Evolutionary conservation across 2,329 filamentous ascomycete species (phyloP), one percentile per base, ranked within the genome.

Genomic region (Chaetomiaceae sp.): DNA sequence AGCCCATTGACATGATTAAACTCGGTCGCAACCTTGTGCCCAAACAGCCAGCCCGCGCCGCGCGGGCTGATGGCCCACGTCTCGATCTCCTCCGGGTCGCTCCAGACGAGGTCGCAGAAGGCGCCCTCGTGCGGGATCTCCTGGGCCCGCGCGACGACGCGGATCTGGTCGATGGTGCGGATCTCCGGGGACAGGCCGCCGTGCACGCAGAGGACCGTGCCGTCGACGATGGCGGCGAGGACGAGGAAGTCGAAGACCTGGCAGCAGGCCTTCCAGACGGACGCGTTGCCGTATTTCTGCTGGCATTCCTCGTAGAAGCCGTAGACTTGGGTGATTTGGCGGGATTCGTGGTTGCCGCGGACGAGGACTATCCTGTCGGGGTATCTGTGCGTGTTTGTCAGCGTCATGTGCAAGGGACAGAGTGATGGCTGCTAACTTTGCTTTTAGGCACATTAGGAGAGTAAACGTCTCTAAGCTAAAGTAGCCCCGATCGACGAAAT

Each of bases 201-300:
- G 71, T 99, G 94, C 29, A 99, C 94, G 69, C 94, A 99, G 66
- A 99, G 95, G 57, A 99, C 95, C 68, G 96, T 91, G 65, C 96
- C 89, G 67, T 99, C 95, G 64, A 99, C 96, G 61, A 99, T 95
- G 58, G 96, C 95, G 52, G 90, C 94, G 20, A 99, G 80, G 2
- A 95, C 96, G 27, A 99, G 82, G 71, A 96, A 99, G 71, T 99
- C 94, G 70, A 99, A 99, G 74, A 99, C 96, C 69, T 99, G 94
- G 59, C 94, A 99, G 71, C 96, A 99, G 55, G 96, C 94, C 72
- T 99, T 95, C 94, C 94, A 99, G n/a, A 99, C 94, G 45, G 95
- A 96, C 12, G 94, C 91, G 67, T 96, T 97, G 66, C 94, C 94
- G 69, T 99, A 99, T 72, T 99, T 99, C 65, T 94, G 88, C 52